Percentiles rank a stretch among this genome's conserved stretches.
These are phyloP conservation scores for Orobanche coerulescens DNA, from an alignment of 257 asterid species.

Conservation along the genomic window DNA sequence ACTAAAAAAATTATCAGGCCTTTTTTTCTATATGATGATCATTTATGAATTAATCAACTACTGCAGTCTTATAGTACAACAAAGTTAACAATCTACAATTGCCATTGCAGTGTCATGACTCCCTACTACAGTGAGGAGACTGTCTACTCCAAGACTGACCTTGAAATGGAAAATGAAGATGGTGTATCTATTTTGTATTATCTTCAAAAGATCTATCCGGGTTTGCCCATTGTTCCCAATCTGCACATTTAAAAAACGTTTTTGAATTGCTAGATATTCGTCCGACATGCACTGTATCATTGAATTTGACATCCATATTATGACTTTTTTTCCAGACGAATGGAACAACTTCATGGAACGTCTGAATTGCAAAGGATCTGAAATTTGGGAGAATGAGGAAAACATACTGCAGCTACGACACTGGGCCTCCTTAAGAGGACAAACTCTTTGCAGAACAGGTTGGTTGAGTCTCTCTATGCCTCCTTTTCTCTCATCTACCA, in stretches of 20 bases:
- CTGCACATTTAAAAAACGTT: constrained; percentile 4
- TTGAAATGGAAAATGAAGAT: constrained; percentile 83
- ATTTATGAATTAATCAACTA: background rate
- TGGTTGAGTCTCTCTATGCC: constrained; percentile 14
- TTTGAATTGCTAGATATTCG: background rate
- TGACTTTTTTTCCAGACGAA: constrained; percentile 52
- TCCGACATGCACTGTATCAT: constrained; percentile 6
- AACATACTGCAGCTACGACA: constrained; percentile 71
- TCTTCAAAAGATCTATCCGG: constrained; percentile 79
- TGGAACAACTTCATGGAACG: constrained; percentile 85
- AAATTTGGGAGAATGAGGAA: constrained; percentile 73
- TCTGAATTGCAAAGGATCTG: constrained; percentile 52
- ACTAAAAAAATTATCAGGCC: constrained; percentile 8
- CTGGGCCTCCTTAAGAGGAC: constrained; percentile 93
- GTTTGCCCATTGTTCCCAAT: constrained; percentile 30
- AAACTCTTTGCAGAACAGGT: constrained; percentile 80
- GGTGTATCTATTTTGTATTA: constrained; percentile 70
- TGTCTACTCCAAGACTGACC: constrained; percentile 69
- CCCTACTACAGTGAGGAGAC: constrained; percentile 91
- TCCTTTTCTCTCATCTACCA: background rate
- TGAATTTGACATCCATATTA: constrained; percentile 3
- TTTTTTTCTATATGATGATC: constrained; percentile 1
- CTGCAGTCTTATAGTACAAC: background rate
- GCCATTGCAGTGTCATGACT: constrained; percentile 70
- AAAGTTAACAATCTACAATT: constrained; percentile 18